Conservation (phyloP, 805 yeast genomes). For the Blastobotrys parvus region DNA sequence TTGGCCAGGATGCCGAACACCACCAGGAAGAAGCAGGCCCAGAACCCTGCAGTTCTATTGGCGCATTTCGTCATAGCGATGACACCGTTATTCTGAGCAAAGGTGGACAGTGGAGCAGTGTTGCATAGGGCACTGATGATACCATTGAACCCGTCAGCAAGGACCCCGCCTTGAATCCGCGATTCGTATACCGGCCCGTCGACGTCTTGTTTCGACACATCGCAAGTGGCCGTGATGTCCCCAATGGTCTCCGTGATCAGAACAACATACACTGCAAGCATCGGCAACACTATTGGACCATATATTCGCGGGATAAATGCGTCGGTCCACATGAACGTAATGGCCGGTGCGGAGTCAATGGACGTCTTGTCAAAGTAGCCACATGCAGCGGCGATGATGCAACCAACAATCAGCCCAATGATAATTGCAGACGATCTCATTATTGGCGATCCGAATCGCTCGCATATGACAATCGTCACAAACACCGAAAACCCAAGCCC, state of each 20-base stretch:
- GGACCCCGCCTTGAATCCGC: constrained; percentile 85
- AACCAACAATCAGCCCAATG: constrained; percentile 74
- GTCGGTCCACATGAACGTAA: constrained; percentile 79
- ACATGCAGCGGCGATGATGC: constrained; percentile 87
- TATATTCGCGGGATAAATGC: constrained; percentile 71
- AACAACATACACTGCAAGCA: constrained; percentile 73
- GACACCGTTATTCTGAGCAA: constrained; percentile 95
- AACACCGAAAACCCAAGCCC: constrained; percentile 85
- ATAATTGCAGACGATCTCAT: constrained; percentile 93
- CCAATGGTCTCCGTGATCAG: constrained; percentile 92
- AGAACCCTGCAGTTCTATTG: constrained; percentile 69
- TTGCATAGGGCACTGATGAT: constrained; percentile 70
- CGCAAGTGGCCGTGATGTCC: constrained; percentile 89
- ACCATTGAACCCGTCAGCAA: constrained; percentile 84
- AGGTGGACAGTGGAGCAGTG: constrained; percentile 82
- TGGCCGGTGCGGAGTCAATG: constrained; percentile 69
- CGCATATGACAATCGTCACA: constrained; percentile 63
- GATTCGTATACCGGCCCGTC: constrained; percentile 77
- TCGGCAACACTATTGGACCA: constrained; percentile 81
- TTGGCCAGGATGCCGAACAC: constrained; percentile 84
- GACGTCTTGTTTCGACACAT: constrained; percentile 77
- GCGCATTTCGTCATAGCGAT: constrained; percentile 90
- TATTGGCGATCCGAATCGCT: constrained; percentile 87
- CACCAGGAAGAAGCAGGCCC: constrained; percentile 71
- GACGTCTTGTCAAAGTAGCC: constrained; percentile 59